Evolutionary conservation across 805 yeast species (phyloP).

Genomic region (Isabelozyma gotoi): DNA sequence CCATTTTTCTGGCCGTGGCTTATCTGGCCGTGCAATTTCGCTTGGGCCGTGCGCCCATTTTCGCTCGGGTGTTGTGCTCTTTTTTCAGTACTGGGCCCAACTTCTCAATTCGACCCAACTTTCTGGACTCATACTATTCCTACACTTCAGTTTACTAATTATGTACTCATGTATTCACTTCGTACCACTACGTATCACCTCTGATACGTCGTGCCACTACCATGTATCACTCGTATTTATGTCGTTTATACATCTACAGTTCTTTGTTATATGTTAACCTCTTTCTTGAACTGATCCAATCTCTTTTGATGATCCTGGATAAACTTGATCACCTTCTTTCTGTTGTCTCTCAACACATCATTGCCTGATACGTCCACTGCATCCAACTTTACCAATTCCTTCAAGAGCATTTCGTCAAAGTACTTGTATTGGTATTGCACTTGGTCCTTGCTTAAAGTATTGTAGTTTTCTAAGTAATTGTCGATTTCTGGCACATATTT

Average conservation of each 20-base stretch:
- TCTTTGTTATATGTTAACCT: slow-evolving; percentile 15
- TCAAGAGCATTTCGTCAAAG: slow-evolving; percentile 66
- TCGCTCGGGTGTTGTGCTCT: no score
- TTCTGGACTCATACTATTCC: no score
- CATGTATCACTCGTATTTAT: no score
- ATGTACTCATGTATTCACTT: no score
- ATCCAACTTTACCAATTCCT: slow-evolving; percentile 65
- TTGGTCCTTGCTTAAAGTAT: slow-evolving; percentile 25
- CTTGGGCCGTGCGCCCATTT: no score
- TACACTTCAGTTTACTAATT: no score
- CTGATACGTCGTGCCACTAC: neutral
- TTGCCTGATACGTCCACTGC: slow-evolving; percentile 56
- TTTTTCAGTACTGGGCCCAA: no score
- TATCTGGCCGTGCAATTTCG: no score
- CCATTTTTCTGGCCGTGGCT: no score
- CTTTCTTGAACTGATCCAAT: slow-evolving; percentile 49
- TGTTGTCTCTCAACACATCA: slow-evolving; percentile 50
- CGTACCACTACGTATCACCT: no score
- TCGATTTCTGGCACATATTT: slow-evolving; percentile 40
- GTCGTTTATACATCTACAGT: neutral
- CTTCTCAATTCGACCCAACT: no score
- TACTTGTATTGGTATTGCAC: slow-evolving; percentile 52
- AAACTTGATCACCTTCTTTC: slow-evolving; percentile 59
- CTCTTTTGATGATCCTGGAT: slow-evolving; percentile 60
- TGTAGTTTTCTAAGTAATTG: slow-evolving; percentile 27